Conservation (phyloP, 2,329 filamentous ascomycete species). For the Delphinella strobiligena region DNA sequence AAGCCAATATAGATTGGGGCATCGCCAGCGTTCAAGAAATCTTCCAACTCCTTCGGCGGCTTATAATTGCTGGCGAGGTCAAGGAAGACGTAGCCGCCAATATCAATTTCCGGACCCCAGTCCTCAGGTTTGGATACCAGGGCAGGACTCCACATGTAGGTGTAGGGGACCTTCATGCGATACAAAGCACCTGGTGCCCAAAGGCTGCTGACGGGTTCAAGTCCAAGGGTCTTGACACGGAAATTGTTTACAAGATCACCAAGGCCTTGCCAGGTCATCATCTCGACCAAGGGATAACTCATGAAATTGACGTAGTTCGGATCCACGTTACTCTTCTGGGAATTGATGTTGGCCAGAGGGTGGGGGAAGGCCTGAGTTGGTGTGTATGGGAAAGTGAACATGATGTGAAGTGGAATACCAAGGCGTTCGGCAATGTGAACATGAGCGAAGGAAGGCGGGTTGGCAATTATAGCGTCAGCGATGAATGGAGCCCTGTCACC, state of each 20-base stretch:
- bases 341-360: slow-evolving; percentile 62
- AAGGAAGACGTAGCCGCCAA: slow-evolving; percentile 24
- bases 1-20: slow-evolving; percentile 64
- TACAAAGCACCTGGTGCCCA: slow-evolving; percentile 68
- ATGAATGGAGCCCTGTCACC: slow-evolving; percentile 49
- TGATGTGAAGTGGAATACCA: slow-evolving; percentile 57
- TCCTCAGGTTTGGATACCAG: slow-evolving; percentile 35
- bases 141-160: slow-evolving; percentile 43
- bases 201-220: slow-evolving; percentile 63
- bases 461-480: slow-evolving; percentile 74
- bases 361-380: slow-evolving; percentile 67
- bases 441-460: slow-evolving; percentile 67
- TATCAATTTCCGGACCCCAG: slow-evolving; percentile 25
- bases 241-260: slow-evolving; percentile 70
- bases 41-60: slow-evolving; percentile 19
- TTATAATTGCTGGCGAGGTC: slow-evolving; percentile 23
- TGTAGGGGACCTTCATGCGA: slow-evolving; percentile 61
- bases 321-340: slow-evolving; percentile 52
- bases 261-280: slow-evolving; percentile 55
- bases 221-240: slow-evolving; percentile 52
- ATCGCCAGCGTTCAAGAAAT: slow-evolving; percentile 45
- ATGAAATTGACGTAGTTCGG: slow-evolving; percentile 67
- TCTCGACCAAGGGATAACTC: slow-evolving; percentile 67
- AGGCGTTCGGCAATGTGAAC: slow-evolving; percentile 69
- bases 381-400: slow-evolving; percentile 54